Base-by-base conservation (phyloP, 2,329 filamentous ascomycete species). In the Paecilomyces dactylethromorphus region DNA sequence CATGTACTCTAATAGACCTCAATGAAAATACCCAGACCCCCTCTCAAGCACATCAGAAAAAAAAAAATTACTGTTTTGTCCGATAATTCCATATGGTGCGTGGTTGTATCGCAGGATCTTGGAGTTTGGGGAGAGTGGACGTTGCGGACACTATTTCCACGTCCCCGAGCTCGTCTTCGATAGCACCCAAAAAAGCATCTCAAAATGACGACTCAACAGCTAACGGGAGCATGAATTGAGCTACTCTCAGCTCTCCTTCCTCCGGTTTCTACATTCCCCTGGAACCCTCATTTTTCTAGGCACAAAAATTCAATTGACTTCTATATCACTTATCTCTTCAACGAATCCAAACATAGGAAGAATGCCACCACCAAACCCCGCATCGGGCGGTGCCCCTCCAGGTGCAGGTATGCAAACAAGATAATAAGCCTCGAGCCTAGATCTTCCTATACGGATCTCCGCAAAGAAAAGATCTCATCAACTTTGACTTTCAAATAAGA, bases 311-410 rank as follows among this genome's bases (percentile, higher is more conserved):
- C n/a, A 45, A 45, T 45, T 45, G 39, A 18, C n/a, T 6, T 18
- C 39, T 18, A 45, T 45, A 45, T 18, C 3, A 18, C 10, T 45
- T n/a, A 56, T 3, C 51, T 56, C 33, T 52, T 26, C 50, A 54
- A 45, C 49, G 55, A 54, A 54, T 24, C 51, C 53, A 54, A 32
- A 32, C 50, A 60, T 33, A 57, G 54, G 55, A 57, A 66, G 61
- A 64, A 71, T 69, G 67, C 54, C 69, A 59, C 65, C 61, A 61
- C 62, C 64, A 56, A 63, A 65, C 66, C 65, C 67, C 65, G 64
- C 69, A 63, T 66, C 68, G 12, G 59, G 65, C 61, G 58, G 57
- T 56, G 63, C 66, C 62, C 66, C 69, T 55, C 65, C 68, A 52
- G 70, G 69, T 62, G 56, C 65, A 65, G 62, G 69, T 72, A 66